A percentile compares a stretch with the other conserved stretches of the same genome.
Evolutionary conservation across 768 basidiomycete genomes (phyloP).

Genomic region (Trametes cinnabarina): DNA sequence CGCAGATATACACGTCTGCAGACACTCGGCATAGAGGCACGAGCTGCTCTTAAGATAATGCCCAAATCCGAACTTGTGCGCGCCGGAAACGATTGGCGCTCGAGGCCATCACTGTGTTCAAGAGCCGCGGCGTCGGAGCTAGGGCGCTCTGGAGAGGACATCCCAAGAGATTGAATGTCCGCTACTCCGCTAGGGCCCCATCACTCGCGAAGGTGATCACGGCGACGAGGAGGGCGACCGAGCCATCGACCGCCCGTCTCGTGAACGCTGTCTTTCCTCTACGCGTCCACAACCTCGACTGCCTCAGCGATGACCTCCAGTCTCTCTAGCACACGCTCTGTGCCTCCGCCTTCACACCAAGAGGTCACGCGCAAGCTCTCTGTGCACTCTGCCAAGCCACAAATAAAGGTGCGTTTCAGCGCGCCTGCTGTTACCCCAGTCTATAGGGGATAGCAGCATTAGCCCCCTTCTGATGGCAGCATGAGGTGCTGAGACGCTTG

Average conservation of each 20-base stretch:
- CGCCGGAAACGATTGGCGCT: not conserved
- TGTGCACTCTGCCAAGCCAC: constrained; percentile 60
- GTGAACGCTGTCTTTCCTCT: constrained; percentile 3
- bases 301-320: constrained; percentile 8
- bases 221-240: constrained; percentile 15
- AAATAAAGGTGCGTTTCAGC: constrained; percentile 24
- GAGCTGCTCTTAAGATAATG: too few species aligned
- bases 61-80: not conserved
- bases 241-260: not conserved
- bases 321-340: constrained; percentile 26
- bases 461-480: not conserved
- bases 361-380: constrained; percentile 87
- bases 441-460: not conserved
- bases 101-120: not conserved
- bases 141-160: not conserved
- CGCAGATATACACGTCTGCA: too few species aligned
- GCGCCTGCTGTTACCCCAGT: not conserved
- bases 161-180: not conserved
- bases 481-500: constrained; percentile 9
- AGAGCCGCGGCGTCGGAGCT: not conserved
- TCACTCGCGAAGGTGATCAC: constrained; percentile 16
- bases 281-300: constrained; percentile 4
- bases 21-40: too few species aligned
- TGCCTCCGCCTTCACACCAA: constrained; percentile 75
- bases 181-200: constrained; percentile 2